These are phyloP conservation scores for Fusarium metavorans DNA, from an alignment of 2,329 filamentous ascomycete species.

Conservation along the genomic window DNA sequence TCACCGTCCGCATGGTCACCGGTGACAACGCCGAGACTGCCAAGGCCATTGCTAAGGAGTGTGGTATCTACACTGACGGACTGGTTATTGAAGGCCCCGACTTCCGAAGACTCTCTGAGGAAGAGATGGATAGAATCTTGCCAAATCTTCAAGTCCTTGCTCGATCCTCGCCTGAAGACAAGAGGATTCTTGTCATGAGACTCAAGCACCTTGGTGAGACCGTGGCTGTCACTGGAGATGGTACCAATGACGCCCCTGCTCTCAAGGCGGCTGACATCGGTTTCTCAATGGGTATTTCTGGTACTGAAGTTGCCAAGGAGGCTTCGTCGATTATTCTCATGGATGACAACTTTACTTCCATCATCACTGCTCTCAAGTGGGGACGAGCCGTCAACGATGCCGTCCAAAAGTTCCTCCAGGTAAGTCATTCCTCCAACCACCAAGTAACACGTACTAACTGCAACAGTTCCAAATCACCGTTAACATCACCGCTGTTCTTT, in stretches of 20 bases:
- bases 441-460: neutral
- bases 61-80: neutral
- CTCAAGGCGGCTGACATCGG: neutral
- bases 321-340: neutral
- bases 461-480: neutral
- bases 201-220: neutral
- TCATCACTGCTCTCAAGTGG: neutral
- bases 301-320: conserved; percentile 1
- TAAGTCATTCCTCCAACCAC: neutral
- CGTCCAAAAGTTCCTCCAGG: neutral
- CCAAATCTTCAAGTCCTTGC: neutral
- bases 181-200: neutral
- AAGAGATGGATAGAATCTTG: neutral
- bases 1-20: neutral
- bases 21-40: neutral
- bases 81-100: neutral
- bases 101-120: neutral
- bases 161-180: neutral
- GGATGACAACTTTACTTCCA: conserved; percentile 1
- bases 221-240: neutral
- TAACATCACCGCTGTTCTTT: neutral
- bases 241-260: neutral
- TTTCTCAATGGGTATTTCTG: neutral
- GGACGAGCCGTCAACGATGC: neutral
- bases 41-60: neutral